These are phyloP conservation scores for Ophiostoma angusticollis DNA, from an alignment of 2,329 filamentous ascomycete species.

Conservation along the genomic window DNA sequence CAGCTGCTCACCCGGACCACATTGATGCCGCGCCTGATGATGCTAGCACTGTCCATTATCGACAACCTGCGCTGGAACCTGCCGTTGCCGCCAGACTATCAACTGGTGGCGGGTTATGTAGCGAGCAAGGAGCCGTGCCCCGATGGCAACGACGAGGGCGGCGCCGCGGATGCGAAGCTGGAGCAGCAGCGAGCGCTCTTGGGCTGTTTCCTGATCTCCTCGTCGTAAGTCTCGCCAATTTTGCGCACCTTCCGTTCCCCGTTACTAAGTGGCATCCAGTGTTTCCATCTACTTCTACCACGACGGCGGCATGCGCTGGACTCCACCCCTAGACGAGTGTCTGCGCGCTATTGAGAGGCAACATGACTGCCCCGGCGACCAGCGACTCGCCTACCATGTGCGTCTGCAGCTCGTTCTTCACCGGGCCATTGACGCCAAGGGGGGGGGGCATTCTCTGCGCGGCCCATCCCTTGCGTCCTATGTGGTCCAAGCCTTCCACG, in stretches of 20 bases:
- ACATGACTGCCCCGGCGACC: constrained; percentile 35
- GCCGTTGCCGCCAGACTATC: constrained; percentile 5
- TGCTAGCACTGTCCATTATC: constrained; percentile 28
- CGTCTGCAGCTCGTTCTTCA: constrained; percentile 28
- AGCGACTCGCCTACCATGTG: constrained; percentile 29
- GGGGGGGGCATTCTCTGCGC: too few relatives aligned
- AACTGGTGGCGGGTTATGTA: constrained; percentile 1
- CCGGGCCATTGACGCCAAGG: constrained; percentile 12
- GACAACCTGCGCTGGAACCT: constrained; percentile 32
- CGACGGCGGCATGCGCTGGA: constrained; percentile 42
- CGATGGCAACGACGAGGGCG: constrained; percentile 5
- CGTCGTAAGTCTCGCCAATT: too few relatives aligned
- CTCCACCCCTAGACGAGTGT: constrained; percentile 43
- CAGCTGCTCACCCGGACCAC: constrained; percentile 16
- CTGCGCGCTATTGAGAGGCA: constrained; percentile 31
- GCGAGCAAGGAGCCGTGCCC: not conserved
- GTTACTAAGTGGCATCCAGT: too few relatives aligned
- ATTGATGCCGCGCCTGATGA: constrained; percentile 15
- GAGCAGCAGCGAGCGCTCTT: constrained; percentile 37
- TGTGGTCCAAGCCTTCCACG: not conserved
- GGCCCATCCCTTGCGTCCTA: not conserved
- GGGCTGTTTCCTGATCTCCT: constrained; percentile 31
- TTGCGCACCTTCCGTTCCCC: too few relatives aligned
- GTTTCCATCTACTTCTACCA: constrained; percentile 24
- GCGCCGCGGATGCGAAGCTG: constrained; percentile 25